A percentile compares a stretch with the other conserved stretches of the same genome.
These are phyloP conservation scores for Vigna unguiculata DNA, from an alignment of 306 rosid genomes.

Conservation along the genomic window DNA sequence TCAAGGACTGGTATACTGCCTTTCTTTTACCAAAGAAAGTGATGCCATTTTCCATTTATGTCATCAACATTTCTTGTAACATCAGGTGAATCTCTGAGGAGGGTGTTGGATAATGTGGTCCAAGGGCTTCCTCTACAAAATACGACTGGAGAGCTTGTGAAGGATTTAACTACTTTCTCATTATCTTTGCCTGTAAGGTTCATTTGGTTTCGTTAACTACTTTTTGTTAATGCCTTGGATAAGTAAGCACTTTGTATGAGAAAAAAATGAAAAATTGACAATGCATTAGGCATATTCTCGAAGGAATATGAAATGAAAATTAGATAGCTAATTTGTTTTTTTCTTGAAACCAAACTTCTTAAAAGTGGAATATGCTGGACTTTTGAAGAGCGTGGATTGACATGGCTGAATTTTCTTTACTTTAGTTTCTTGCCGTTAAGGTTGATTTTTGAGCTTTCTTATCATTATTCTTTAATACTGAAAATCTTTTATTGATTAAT, in stretches of 20 bases:
- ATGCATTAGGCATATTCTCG: not conserved
- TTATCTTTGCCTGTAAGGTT: slow-evolving; percentile 76
- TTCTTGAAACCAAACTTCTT: slow-evolving; percentile 17
- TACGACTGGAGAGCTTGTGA: slow-evolving; percentile 60
- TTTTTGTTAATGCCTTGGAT: slow-evolving; percentile 34
- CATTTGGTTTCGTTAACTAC: slow-evolving; percentile 31
- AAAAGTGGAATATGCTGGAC: slow-evolving; percentile 26
- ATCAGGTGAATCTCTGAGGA: slow-evolving; percentile 65
- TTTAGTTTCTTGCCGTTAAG: slow-evolving; percentile 15
- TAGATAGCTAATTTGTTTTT: slow-evolving; percentile 8
- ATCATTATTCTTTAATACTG: slow-evolving; percentile 34
- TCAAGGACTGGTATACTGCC: not conserved
- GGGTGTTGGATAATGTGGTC: slow-evolving; percentile 55
- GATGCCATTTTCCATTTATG: slow-evolving; percentile 35
- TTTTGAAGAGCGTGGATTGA: slow-evolving; percentile 18
- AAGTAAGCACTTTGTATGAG: slow-evolving; percentile 24
- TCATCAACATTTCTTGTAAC: slow-evolving; percentile 46
- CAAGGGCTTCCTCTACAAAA: slow-evolving; percentile 64
- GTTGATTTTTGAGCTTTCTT: slow-evolving; percentile 32
- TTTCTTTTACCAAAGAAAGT: slow-evolving; percentile 39
- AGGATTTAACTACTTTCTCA: slow-evolving; percentile 59
- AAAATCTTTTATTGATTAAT: slow-evolving; percentile 43
- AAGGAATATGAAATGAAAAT: slow-evolving; percentile 35
- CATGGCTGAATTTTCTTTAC: slow-evolving; percentile 19
- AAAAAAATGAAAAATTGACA: slow-evolving; percentile 12